These are phyloP conservation scores for Parathielavia hyrcaniae DNA, from an alignment of 495 filamentous ascomycete genomes.

Conservation along the genomic window DNA sequence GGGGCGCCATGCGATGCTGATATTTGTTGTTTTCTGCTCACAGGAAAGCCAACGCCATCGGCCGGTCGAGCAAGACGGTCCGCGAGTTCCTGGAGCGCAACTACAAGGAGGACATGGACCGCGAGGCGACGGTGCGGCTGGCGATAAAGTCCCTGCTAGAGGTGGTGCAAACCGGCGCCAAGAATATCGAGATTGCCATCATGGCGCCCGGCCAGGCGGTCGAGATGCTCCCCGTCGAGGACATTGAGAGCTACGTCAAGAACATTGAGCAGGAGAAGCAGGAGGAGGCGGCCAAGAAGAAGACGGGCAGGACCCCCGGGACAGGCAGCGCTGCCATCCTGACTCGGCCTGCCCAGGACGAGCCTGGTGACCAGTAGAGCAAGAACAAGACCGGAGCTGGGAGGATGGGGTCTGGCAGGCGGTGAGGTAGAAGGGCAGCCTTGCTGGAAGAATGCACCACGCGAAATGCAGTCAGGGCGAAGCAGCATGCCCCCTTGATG, in stretches of 20 bases:
- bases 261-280: conserved; percentile 98
- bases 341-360: conserved; percentile 55
- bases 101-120: conserved; percentile 94
- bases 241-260: conserved; percentile 95
- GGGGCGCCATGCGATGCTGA: not conserved
- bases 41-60: conserved; percentile 99
- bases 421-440: conserved; percentile 10
- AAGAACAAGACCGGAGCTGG: not conserved
- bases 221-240: conserved; percentile 92
- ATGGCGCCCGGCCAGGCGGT: conserved; percentile 91
- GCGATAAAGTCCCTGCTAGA: conserved; percentile 96
- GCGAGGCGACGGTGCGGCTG: conserved; percentile 92
- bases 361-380: conserved; percentile 29
- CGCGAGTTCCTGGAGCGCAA: conserved; percentile 97
- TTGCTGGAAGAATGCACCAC: conserved; percentile 15
- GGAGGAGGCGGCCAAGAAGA: conserved; percentile 95
- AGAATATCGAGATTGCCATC: conserved; percentile 99
- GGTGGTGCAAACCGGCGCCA: conserved; percentile 96
- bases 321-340: conserved; percentile 73
- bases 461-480: conserved; percentile 1
- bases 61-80: conserved; percentile 95
- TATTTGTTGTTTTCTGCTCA: not conserved
- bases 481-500: not conserved
- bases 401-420: not conserved
- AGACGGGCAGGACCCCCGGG: conserved; percentile 70